Percentiles rank a stretch among this genome's conserved stretches.
Conservation (phyloP, 1,284 basidiomycete genomes). For the Abortiporus biennis region DNA sequence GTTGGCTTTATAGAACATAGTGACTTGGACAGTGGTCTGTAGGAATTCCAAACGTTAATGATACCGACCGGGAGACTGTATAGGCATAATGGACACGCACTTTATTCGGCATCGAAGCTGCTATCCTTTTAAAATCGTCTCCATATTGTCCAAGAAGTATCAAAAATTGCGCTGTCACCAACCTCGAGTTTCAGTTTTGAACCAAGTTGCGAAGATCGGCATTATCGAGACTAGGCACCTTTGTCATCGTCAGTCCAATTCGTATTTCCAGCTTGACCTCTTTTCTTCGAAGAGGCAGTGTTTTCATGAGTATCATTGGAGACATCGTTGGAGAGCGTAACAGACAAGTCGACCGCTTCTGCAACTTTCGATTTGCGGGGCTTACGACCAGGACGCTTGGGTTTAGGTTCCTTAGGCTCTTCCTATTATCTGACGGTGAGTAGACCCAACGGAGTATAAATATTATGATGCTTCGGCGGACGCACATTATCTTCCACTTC, state of each 20-base stretch:
- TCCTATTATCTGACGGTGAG: too few species aligned
- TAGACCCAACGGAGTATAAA: too few species aligned
- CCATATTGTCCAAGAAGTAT: conserved; percentile 64
- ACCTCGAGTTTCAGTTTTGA: conserved; percentile 37
- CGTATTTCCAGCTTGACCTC: conserved; percentile 24
- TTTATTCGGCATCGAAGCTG: conserved; percentile 72
- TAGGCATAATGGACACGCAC: conserved; percentile 24
- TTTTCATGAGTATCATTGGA: conserved; percentile 23
- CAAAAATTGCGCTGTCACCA: conserved; percentile 50
- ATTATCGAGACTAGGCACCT: too few species aligned
- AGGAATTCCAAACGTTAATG: too few species aligned
- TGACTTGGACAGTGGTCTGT: conserved; percentile 71
- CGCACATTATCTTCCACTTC: conserved; percentile 24
- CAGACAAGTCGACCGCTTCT: conserved; percentile 10
- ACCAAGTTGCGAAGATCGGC: conserved; percentile 12
- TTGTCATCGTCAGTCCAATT: conserved; percentile 58
- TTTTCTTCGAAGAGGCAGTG: conserved; percentile 23
- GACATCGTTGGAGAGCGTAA: conserved; percentile 12
- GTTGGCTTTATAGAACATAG: conserved; percentile 57
- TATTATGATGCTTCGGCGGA: too few species aligned
- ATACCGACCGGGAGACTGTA: not conserved
- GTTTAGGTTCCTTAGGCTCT: too few species aligned
- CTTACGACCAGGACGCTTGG: conserved; percentile 27
- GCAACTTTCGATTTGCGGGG: conserved; percentile 22
- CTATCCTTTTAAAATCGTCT: conserved; percentile 71